These are phyloP conservation scores for Aquilaria sinensis DNA, from an alignment of 345 rosid species.

Conservation along the genomic window DNA sequence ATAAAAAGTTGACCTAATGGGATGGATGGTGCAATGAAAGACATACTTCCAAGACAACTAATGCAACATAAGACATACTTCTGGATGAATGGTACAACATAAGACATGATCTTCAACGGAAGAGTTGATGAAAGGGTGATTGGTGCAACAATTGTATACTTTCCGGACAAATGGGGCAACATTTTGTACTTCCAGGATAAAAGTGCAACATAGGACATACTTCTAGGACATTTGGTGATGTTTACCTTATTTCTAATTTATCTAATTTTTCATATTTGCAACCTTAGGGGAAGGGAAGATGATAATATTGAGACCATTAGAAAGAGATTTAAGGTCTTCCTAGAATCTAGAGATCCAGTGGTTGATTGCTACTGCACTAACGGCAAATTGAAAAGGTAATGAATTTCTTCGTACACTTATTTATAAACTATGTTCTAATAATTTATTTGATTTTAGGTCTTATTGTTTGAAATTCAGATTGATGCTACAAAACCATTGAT, in stretches of 20 bases:
- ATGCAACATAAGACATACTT: no score
- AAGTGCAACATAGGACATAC: no score
- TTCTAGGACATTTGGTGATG: no score
- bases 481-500: slow-evolving; percentile 58
- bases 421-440: slow-evolving; percentile 1
- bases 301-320: slow-evolving; percentile 59
- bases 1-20: no score
- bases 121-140: no score
- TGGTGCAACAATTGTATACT: no score
- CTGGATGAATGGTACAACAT: no score
- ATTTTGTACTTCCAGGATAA: no score
- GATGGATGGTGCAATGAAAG: no score
- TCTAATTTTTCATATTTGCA: neutral
- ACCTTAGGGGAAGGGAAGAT: slow-evolving; percentile 67
- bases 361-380: slow-evolving; percentile 37
- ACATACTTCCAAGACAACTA: no score
- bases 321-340: slow-evolving; percentile 58
- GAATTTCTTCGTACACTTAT: neutral
- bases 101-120: no score
- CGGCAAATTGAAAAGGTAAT: slow-evolving; percentile 63
- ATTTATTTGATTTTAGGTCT: neutral
- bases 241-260: slow-evolving; percentile 1
- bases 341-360: slow-evolving; percentile 58
- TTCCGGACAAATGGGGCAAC: no score
- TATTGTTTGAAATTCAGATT: slow-evolving; percentile 30